These are phyloP conservation scores for Kazachstania kunashirensis DNA, from an alignment of 805 yeast genomes.

Conservation along the genomic window DNA sequence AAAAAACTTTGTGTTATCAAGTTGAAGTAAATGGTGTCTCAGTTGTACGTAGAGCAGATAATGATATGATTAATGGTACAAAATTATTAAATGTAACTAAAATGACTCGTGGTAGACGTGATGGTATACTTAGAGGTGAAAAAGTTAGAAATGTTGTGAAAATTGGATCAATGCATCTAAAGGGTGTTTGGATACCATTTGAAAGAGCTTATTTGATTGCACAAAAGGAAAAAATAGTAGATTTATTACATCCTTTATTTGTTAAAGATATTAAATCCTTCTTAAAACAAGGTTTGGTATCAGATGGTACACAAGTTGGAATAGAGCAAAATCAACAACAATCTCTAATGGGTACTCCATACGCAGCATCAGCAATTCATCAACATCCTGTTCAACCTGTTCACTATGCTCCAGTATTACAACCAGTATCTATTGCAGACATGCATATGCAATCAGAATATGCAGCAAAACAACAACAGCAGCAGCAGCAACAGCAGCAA, in stretches of 20 bases:
- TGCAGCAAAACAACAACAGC: too few species aligned
- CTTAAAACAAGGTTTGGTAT: constrained; percentile 14
- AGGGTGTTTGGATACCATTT: constrained; percentile 87
- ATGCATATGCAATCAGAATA: too few species aligned
- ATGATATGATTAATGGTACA: constrained; percentile 80
- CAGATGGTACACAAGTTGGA: not conserved
- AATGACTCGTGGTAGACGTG: constrained; percentile 81
- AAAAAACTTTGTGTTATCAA: constrained; percentile 73
- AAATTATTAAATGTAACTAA: constrained; percentile 75
- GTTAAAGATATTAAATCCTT: constrained; percentile 59
- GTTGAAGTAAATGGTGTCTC: constrained; percentile 75
- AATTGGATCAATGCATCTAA: constrained; percentile 78
- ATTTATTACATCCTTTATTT: constrained; percentile 55
- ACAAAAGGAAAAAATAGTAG: constrained; percentile 67
- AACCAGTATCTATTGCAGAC: not conserved
- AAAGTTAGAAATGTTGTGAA: constrained; percentile 71
- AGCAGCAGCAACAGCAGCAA: too few species aligned
- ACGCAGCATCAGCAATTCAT: too few species aligned
- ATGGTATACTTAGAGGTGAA: constrained; percentile 72
- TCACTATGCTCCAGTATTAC: not conserved
- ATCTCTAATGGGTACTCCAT: too few species aligned
- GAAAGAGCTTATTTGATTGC: constrained; percentile 78
- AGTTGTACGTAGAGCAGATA: constrained; percentile 77
- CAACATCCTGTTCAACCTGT: too few species aligned
- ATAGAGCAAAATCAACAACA: not conserved